Evolutionary conservation across 1,284 basidiomycete species (phyloP).

Genomic region (Melampsora occidentalis): DNA sequence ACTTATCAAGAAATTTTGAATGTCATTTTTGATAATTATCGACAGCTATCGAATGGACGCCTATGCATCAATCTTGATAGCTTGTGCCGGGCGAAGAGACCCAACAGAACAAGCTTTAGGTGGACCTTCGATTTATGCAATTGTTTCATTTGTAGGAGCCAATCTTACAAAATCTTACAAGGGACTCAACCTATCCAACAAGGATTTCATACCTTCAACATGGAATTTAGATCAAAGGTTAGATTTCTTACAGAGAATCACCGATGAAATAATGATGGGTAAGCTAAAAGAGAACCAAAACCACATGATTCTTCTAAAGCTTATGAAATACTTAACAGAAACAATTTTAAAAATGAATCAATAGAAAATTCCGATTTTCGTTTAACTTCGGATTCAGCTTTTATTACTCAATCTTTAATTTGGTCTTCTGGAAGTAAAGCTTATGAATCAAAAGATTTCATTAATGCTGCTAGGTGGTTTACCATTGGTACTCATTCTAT

Average conservation of each 20-base stretch:
- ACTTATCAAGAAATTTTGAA: neutral
- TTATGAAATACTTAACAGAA: neutral
- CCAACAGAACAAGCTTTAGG: conserved; percentile 13
- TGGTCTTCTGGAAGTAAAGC: conserved; percentile 33
- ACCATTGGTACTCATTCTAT: conserved; percentile 28
- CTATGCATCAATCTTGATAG: conserved; percentile 23
- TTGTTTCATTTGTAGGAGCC: conserved; percentile 14
- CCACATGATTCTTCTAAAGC: neutral
- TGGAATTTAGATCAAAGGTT: neutral
- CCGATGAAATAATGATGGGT: neutral
- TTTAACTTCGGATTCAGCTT: conserved; percentile 30
- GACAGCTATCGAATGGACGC: conserved; percentile 27
- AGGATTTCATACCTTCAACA: too few species aligned
- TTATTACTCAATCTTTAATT: conserved; percentile 38
- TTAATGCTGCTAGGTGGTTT: conserved; percentile 33
- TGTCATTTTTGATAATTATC: too few species aligned
- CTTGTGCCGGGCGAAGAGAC: conserved; percentile 29
- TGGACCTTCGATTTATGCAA: conserved; percentile 33
- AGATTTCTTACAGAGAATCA: neutral
- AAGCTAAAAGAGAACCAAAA: neutral
- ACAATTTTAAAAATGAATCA: neutral
- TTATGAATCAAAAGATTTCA: conserved; percentile 25
- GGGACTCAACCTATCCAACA: too few species aligned
- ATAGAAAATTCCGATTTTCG: conserved; percentile 38
- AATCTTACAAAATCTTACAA: neutral